Conservation (phyloP, 179 eudicot species). For the Silene noctiflora region DNA sequence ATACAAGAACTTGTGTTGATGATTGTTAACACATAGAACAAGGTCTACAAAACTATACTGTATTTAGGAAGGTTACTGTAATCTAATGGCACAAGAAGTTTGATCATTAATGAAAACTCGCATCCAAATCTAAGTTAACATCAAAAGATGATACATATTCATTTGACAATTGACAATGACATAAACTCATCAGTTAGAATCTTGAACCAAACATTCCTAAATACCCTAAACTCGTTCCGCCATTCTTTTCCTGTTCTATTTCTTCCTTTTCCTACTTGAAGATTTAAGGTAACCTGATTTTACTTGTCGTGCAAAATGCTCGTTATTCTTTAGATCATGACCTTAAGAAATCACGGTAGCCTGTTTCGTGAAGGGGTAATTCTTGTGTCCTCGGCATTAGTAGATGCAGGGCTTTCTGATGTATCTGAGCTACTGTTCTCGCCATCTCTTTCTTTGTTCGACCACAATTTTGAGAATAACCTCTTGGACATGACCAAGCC, state of each 20-base stretch:
- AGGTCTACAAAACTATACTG: not conserved
- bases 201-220: slow-evolving; percentile 14
- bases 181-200: slow-evolving; percentile 16
- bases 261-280: slow-evolving; percentile 26
- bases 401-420: slow-evolving; percentile 72
- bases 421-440: slow-evolving; percentile 88
- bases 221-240: not conserved
- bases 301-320: slow-evolving; percentile 15
- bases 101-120: not conserved
- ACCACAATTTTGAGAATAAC: slow-evolving; percentile 68
- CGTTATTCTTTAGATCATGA: slow-evolving; percentile 18
- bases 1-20: too few species aligned
- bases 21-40: too few species aligned
- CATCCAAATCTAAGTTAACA: slow-evolving; percentile 1
- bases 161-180: not conserved
- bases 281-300: slow-evolving; percentile 23
- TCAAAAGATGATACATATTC: slow-evolving; percentile 7
- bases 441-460: slow-evolving; percentile 55
- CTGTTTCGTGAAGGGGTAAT: slow-evolving; percentile 66
- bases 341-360: slow-evolving; percentile 34
- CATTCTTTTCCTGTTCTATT: not conserved
- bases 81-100: not conserved
- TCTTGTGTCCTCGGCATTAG: slow-evolving; percentile 55
- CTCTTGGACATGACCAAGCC: slow-evolving; percentile 70
- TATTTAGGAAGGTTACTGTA: not conserved